Base-by-base conservation (phyloP, 2,329 filamentous ascomycete genomes). In the Pseudogymnoascus sp. region DNA sequence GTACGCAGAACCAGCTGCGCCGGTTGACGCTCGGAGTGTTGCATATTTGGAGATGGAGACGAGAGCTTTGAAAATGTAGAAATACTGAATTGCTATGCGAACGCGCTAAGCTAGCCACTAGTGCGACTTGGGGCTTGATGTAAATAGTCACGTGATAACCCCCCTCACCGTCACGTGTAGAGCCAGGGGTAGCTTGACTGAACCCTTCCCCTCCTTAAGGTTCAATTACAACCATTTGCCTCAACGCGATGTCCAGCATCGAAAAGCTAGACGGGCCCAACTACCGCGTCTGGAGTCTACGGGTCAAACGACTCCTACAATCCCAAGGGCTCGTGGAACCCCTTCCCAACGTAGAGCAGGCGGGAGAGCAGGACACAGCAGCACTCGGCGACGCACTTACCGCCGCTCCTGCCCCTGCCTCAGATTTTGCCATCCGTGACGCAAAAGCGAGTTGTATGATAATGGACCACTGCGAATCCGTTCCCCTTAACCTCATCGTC, bases 1-100 rank as follows among this genome's bases (percentile, higher is more conserved):
- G 4, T 27, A 33, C 45, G 12, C 45, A 33, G 27, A n/a, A 31
- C 45, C 3, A 18, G 45, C 45, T 33, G 27, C 4, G 27, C 27
- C 27, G 15, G 45, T 18, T 55, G 45, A 55, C n/a, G 45, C 45
- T 55, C n/a, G 5, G 8, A 33, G 29, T 27, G 27, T 55, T 55
- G 27, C n/a, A 18, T 18, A 55, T 33, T 55, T 55, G 27, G 4
- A n/a, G 33, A 55, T 33, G 27, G 8, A 33, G 45, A 55, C 27
- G 6, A 33, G 45, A 33, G 29, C 45, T 33, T 33, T 1, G 27
- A 55, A 55, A 55, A 55, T n/a, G 45, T 31, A 55, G 45, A 55
- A 55, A 55, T 55, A 55, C 45, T 55, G 27, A 31, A 33, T 55
- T 55, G n/a, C 45, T 33, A 55, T 55, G 27, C 45, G 45, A 55